A percentile compares a stretch with the other conserved stretches of the same genome.
phyloP scores from a whole-genome alignment of 2,329 filamentous ascomycete genomes.

The Epichloe gansuensis region DNA sequence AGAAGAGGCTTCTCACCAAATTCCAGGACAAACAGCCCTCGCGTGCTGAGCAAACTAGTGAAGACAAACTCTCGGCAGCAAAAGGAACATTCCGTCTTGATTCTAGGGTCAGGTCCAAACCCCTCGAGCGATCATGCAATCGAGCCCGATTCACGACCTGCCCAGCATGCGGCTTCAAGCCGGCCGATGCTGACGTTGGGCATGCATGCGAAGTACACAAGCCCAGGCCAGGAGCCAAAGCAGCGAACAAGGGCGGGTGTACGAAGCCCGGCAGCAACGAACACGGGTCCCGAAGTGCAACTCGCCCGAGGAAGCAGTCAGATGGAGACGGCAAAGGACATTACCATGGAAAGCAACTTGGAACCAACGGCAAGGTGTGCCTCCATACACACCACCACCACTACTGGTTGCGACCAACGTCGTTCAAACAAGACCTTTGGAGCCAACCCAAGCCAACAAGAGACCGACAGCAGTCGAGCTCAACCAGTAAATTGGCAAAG shows the following conservation, averaged over 20 bases:
- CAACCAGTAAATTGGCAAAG: not conserved
- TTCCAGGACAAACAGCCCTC: not conserved
- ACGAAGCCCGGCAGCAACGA: not conserved
- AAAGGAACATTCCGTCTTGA: not conserved
- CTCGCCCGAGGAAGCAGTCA: not conserved
- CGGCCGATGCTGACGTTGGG: slow-evolving; percentile 3
- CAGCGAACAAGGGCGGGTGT: not conserved
- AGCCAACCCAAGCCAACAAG: not conserved
- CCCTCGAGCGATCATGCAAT: not conserved
- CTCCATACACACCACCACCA: slow-evolving; percentile 50
- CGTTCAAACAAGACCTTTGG: slow-evolving; percentile 4
- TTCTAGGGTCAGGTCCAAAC: not conserved
- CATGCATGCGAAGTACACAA: not conserved
- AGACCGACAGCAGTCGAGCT: not conserved
- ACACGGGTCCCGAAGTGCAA: not conserved
- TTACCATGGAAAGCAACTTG: not conserved
- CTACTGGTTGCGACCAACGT: slow-evolving; percentile 39
- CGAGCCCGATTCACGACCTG: not conserved
- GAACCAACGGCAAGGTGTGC: slow-evolving; percentile 23
- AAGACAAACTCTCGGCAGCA: not conserved
- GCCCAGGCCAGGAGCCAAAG: not conserved
- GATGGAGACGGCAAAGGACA: not conserved
- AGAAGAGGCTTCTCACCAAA: slow-evolving; percentile 7
- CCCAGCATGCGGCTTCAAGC: slow-evolving; percentile 1
- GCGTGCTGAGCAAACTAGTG: not conserved